Evolutionary conservation across 2,329 filamentous ascomycete species (phyloP).

Genomic region (Claviceps cyperi): DNA sequence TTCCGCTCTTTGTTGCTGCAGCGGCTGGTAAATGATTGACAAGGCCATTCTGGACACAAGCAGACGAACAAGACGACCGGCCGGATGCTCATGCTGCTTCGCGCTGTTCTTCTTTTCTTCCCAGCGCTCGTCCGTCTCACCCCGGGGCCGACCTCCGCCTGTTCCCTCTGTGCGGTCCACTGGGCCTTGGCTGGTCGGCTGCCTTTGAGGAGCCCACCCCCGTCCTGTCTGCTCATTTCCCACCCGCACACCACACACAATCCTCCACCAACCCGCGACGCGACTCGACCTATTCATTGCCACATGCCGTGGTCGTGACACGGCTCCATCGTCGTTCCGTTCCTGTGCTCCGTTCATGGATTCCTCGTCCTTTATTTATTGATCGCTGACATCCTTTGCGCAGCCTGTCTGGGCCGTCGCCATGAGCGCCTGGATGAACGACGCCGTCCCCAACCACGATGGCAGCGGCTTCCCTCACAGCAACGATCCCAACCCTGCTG

Average conservation of each 20-base stretch:
- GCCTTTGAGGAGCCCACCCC: conserved; percentile 1
- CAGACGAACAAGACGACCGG: neutral
- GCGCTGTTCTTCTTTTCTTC: neutral
- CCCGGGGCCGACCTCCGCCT: conserved; percentile 2
- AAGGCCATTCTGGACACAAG: neutral
- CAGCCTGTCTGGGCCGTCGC: conserved; percentile 33
- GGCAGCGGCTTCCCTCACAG: conserved; percentile 53
- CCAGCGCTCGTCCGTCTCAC: neutral
- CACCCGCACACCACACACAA: conserved; percentile 14
- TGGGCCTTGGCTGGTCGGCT: neutral
- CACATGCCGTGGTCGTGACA: conserved; percentile 27
- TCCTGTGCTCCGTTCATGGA: conserved; percentile 24
- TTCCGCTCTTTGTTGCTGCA: neutral
- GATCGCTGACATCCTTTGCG: conserved; percentile 30
- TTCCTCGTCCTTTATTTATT: conserved; percentile 23
- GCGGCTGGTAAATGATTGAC: neutral
- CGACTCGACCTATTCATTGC: conserved; percentile 25
- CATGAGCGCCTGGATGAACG: conserved; percentile 63
- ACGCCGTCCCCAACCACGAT: conserved; percentile 56
- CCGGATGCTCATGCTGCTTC: neutral
- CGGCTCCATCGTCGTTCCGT: conserved; percentile 30
- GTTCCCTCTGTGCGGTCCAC: neutral
- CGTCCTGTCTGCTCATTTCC: conserved; percentile 14
- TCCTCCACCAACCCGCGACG: conserved; percentile 28
- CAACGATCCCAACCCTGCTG: conserved; percentile 43